These are phyloP conservation scores for Solioccasus polychromus DNA, from an alignment of 768 basidiomycete species.

Conservation along the genomic window DNA sequence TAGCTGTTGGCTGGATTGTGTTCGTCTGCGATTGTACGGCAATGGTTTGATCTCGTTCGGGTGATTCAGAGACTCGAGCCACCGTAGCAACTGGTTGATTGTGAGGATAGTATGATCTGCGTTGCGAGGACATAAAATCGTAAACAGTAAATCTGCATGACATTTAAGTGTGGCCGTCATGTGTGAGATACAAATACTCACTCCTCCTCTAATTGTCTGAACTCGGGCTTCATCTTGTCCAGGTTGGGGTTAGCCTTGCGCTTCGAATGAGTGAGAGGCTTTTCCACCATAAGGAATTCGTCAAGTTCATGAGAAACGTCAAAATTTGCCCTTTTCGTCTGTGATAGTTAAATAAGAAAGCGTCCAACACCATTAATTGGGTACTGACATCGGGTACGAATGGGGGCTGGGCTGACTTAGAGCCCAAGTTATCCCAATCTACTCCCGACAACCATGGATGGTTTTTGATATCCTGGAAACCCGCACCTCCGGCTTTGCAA, in stretches of 20 bases:
- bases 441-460: slow-evolving; percentile 85
- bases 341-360: slow-evolving; percentile 5
- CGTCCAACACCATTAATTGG: not conserved
- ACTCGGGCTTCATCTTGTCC: slow-evolving; percentile 87
- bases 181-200: slow-evolving; percentile 34
- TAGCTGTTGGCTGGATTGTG: slow-evolving; percentile 42
- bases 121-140: slow-evolving; percentile 70
- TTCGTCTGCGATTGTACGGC: slow-evolving; percentile 37
- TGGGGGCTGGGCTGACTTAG: slow-evolving; percentile 69
- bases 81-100: slow-evolving; percentile 56
- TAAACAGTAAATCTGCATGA: slow-evolving; percentile 80
- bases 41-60: slow-evolving; percentile 24
- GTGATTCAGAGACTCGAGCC: slow-evolving; percentile 28
- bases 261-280: slow-evolving; percentile 93
- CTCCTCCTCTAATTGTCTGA: slow-evolving; percentile 93
- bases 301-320: slow-evolving; percentile 97
- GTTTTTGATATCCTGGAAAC: slow-evolving; percentile 70
- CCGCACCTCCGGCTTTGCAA: slow-evolving; percentile 66
- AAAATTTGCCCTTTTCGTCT: slow-evolving; percentile 98
- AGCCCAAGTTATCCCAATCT: slow-evolving; percentile 77
- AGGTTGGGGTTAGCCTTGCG: slow-evolving; percentile 84
- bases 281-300: slow-evolving; percentile 96
- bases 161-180: slow-evolving; percentile 4
- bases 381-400: slow-evolving; percentile 89
- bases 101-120: slow-evolving; percentile 86